Base-by-base conservation (phyloP, 306 rosid species). In the Carpinus viminea region DNA sequence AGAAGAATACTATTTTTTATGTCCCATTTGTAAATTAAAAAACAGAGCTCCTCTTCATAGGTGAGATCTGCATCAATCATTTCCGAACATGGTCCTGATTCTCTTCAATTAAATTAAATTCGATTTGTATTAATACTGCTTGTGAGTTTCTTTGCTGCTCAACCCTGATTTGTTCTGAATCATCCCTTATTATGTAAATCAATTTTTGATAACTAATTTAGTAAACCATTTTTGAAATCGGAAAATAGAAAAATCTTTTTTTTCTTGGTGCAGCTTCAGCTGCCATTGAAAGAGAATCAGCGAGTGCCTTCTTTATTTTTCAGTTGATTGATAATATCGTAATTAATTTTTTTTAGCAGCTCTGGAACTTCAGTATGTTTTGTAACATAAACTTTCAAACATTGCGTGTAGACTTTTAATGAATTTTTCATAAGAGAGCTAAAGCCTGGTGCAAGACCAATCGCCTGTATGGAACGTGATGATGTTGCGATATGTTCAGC, bases 341-440 rank as follows among this genome's bases (percentile, higher is more conserved):
- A 36, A 12, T 61, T 24, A 21, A 3, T n/a, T 57, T 52, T 56
- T 36, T 59, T 53, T 75, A 60, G 18, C 41, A 45, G 18, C 65
- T 11, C 38, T 28, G 41, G 38, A 61, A 61, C 26, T 61, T 61
- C 68, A 26, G 43, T 61, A 15, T 61, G 43, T 26, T 61, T 34
- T 24, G 17, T 31, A 52, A 16, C 28, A 47, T 50, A 51, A 68
- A 8, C 3, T 61, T 77, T 80, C 69, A 10, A 77, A 60, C 78
- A 70, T 80, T 78, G 47, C 74, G 45, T 64, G 83, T 94, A 95
- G 98, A 95, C 97, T 34, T 95, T 95, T 86, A 95, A 95, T 79
- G 97, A 95, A 59, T 95, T 95, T 75, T 95, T 95, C 66, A 76
- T 91, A 73, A 85, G 98, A 89, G 97, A 95, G 84, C 78, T 95